These are phyloP conservation scores for Cutaneotrichosporon sp. DNA, from an alignment of 1,284 basidiomycete species.

Conservation along the genomic window DNA sequence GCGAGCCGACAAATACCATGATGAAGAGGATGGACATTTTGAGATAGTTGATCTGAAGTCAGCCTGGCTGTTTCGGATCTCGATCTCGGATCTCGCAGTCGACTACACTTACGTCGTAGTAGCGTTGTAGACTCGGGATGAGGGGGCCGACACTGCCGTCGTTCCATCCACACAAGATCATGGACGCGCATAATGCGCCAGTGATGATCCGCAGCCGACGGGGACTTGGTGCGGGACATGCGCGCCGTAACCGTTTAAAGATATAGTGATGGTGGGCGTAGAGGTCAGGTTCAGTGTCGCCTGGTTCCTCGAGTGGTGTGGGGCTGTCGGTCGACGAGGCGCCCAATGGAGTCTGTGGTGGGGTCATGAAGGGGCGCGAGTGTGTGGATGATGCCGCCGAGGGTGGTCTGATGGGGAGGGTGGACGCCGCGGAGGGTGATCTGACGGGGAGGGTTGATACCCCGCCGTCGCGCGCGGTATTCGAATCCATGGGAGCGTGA, in stretches of 20 bases:
- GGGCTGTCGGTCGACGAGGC: neutral
- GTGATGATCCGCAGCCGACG: slow-evolving; percentile 5
- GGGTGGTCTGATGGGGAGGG: neutral
- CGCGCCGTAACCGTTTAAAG: slow-evolving; percentile 18
- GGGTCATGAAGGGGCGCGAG: neutral
- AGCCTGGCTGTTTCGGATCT: neutral
- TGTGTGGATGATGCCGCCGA: neutral
- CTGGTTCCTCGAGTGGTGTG: neutral
- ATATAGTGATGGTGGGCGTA: slow-evolving; percentile 17
- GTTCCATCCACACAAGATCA: slow-evolving; percentile 28
- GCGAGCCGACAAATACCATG: slow-evolving; percentile 16
- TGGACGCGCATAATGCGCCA: slow-evolving; percentile 18
- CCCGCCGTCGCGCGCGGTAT: neutral
- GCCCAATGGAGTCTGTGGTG: neutral
- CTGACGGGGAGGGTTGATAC: neutral
- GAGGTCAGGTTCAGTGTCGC: neutral
- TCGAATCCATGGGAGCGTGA: neutral
- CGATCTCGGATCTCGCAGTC: no score
- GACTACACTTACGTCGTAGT: slow-evolving; percentile 20
- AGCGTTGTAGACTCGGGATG: slow-evolving; percentile 24
- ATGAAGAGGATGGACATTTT: slow-evolving; percentile 23
- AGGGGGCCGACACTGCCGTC: slow-evolving; percentile 23
- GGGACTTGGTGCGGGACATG: slow-evolving; percentile 12
- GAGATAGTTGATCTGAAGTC: slow-evolving; percentile 26
- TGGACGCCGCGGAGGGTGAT: neutral